Evolutionary conservation across 345 rosid species (phyloP).

Genomic region (Hirschfeldia incana): DNA sequence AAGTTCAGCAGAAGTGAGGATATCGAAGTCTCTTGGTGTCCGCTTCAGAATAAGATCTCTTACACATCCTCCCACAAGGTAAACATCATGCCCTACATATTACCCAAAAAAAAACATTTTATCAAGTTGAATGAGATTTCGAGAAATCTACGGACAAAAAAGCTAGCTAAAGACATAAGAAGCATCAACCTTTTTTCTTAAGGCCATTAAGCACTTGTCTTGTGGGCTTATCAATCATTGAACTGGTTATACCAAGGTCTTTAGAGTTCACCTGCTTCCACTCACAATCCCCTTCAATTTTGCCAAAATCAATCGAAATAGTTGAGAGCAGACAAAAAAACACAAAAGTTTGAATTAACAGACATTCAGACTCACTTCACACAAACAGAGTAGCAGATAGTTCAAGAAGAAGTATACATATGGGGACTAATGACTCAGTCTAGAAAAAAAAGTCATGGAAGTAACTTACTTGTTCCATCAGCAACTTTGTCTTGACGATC

Average conservation of each 20-base stretch:
- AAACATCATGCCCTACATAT: constrained; percentile 71
- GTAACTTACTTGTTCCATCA: constrained; percentile 31
- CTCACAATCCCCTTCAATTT: constrained; percentile 31
- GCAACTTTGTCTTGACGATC: constrained; percentile 21
- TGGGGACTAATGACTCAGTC: neutral
- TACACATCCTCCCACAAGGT: constrained; percentile 97
- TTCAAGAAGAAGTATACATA: neutral
- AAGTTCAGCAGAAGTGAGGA: constrained; percentile 88
- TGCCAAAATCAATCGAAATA: neutral
- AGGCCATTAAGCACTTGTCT: constrained; percentile 60
- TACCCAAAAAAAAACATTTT: neutral
- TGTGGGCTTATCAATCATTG: constrained; percentile 50
- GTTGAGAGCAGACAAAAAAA: neutral
- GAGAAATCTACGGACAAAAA: neutral
- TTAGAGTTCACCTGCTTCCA: constrained; percentile 55
- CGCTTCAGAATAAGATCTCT: constrained; percentile 86
- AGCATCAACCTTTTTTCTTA: constrained; percentile 48
- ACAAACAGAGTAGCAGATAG: constrained; percentile 8
- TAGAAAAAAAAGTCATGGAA: neutral
- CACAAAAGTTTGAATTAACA: neutral
- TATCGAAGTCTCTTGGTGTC: constrained; percentile 85
- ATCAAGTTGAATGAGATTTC: neutral
- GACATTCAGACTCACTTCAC: neutral
- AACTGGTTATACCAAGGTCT: constrained; percentile 55
- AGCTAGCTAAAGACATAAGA: neutral